These are phyloP conservation scores for Clavispora carvajalis DNA, from an alignment of 805 yeast species.

Conservation along the genomic window DNA sequence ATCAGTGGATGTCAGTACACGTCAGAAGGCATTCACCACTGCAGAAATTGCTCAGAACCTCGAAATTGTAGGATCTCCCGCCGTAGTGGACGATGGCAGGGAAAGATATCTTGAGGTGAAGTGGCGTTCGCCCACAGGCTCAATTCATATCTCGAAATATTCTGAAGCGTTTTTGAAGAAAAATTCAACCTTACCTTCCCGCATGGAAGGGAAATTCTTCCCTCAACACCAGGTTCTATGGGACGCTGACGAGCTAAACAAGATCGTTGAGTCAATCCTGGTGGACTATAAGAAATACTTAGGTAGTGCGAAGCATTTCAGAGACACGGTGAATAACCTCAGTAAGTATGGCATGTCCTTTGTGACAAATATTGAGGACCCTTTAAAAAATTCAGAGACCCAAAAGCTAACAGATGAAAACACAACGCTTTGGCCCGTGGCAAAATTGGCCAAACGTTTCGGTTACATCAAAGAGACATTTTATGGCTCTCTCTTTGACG, in stretches of 20 bases:
- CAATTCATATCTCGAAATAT: conserved; percentile 30
- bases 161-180: conserved; percentile 42
- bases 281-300: conserved; percentile 38
- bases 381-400: conserved; percentile 22
- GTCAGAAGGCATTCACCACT: conserved; percentile 64
- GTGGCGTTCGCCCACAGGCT: conserved; percentile 28
- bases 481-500: conserved; percentile 69
- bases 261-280: conserved; percentile 15
- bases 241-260: conserved; percentile 28
- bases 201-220: conserved; percentile 34
- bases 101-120: conserved; percentile 33
- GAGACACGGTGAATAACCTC: conserved; percentile 38
- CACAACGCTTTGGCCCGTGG: conserved; percentile 38
- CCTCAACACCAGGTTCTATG: conserved; percentile 33
- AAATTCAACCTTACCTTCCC: conserved; percentile 29
- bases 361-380: conserved; percentile 48
- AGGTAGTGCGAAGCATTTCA: conserved; percentile 25
- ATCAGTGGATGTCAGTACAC: conserved; percentile 51
- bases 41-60: conserved; percentile 38
- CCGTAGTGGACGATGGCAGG: conserved; percentile 19
- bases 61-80: conserved; percentile 31
- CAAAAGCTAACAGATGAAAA: conserved; percentile 34
- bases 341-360: conserved; percentile 55
- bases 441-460: conserved; percentile 41
- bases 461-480: conserved; percentile 70